Conservation (phyloP, 192 early-diverging fungal genomes). For the Thoreauomyces humboldtii region DNA sequence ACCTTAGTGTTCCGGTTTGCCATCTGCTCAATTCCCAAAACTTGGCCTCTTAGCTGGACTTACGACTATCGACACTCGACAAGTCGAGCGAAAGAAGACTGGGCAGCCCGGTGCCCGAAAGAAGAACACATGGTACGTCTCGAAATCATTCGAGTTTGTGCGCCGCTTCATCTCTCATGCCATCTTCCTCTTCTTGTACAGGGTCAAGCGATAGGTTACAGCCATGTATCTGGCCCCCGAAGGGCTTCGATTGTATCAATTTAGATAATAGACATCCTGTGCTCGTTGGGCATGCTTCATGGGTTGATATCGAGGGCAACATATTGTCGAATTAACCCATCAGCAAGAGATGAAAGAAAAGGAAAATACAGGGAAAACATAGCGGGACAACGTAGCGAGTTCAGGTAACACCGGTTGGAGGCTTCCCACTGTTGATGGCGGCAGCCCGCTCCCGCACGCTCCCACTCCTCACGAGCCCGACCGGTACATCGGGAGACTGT, state of each 20-base stretch:
- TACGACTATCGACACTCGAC: constrained; percentile 41
- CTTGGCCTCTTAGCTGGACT: constrained; percentile 31
- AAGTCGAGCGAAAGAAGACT: constrained; percentile 95
- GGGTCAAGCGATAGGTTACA: constrained; percentile 8
- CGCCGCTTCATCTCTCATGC: not conserved
- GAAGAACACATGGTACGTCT: constrained; percentile 86
- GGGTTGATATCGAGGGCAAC: too few species aligned
- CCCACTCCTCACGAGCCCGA: not conserved
- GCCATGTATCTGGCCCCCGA: too few species aligned
- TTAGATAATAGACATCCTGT: too few species aligned
- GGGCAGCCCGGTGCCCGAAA: constrained; percentile 91
- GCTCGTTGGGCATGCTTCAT: too few species aligned
- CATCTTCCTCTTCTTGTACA: not conserved
- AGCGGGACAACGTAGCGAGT: too few species aligned
- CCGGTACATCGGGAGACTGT: not conserved
- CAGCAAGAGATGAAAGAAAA: not conserved
- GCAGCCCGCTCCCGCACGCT: constrained; percentile 8
- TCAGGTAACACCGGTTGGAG: not conserved
- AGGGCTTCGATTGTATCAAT: too few species aligned
- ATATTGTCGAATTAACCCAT: too few species aligned
- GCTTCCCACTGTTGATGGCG: constrained; percentile 4
- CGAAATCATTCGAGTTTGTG: too few species aligned
- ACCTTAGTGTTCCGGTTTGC: not conserved
- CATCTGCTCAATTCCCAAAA: not conserved
- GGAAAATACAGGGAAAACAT: not conserved